Conservation (phyloP, 2,329 filamentous ascomycete species). For the Ophiocordyceps camponoti-rufipedis region DNA sequence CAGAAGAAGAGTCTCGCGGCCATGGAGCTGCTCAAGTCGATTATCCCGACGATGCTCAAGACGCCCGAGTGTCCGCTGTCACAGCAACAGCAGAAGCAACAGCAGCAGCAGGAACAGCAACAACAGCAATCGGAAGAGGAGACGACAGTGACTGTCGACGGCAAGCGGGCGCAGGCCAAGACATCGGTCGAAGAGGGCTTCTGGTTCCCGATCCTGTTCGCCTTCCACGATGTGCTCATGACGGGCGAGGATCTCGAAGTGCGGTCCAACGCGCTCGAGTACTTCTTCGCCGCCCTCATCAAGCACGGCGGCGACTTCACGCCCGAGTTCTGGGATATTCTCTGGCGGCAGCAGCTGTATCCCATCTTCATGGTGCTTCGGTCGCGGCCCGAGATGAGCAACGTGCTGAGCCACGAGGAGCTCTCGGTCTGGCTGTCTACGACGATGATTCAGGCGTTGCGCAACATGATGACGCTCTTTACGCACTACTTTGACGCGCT, state of each 20-base stretch:
- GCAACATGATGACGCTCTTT: slow-evolving; percentile 97
- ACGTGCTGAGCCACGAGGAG: slow-evolving; percentile 89
- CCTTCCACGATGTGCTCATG: slow-evolving; percentile 98
- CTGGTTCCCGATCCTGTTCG: slow-evolving; percentile 96
- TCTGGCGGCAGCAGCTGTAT: slow-evolving; percentile 92
- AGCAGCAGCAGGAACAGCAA: no score
- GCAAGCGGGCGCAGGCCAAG: slow-evolving; percentile 38
- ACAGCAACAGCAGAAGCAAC: slow-evolving; percentile 15
- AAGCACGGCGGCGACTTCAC: slow-evolving; percentile 84
- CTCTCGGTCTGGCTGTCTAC: slow-evolving; percentile 97
- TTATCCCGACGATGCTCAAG: slow-evolving; percentile 85
- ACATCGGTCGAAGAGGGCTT: slow-evolving; percentile 93
- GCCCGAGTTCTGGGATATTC: slow-evolving; percentile 90
- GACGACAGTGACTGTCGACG: slow-evolving; percentile 21
- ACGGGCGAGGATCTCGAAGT: slow-evolving; percentile 97
- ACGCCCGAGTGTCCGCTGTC: slow-evolving; percentile 90
- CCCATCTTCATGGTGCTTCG: slow-evolving; percentile 97
- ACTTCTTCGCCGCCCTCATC: slow-evolving; percentile 88
- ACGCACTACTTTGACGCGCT: slow-evolving; percentile 95
- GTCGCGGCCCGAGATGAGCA: slow-evolving; percentile 90
- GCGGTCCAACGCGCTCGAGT: slow-evolving; percentile 75
- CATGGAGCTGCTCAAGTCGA: slow-evolving; percentile 85
- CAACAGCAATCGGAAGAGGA: no score
- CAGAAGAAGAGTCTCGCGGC: slow-evolving; percentile 96
- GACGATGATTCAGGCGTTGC: slow-evolving; percentile 95